Evolutionary conservation across 148 eudicot species (phyloP).

Genomic region (Chenopodium suecicum): DNA sequence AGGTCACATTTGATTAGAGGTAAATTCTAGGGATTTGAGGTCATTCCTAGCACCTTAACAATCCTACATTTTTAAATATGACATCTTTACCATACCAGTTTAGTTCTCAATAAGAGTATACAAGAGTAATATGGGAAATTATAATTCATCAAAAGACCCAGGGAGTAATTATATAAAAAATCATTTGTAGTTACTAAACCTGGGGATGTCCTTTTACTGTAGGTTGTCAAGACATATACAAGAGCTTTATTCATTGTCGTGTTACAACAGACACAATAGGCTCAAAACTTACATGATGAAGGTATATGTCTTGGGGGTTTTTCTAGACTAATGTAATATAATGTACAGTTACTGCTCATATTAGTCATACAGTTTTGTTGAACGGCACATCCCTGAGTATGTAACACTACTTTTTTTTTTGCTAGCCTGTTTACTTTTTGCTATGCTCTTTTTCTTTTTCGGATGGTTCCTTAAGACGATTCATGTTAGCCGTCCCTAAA

Average conservation of each 20-base stretch:
- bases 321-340: background rate
- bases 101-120: background rate
- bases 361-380: background rate
- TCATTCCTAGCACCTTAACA: background rate
- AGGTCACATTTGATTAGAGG: background rate
- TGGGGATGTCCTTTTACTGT: conserved; percentile 10
- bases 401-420: no score
- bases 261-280: conserved; percentile 98
- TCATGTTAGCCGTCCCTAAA: conserved; percentile 8
- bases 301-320: conserved; percentile 31
- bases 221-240: conserved; percentile 84
- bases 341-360: background rate
- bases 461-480: no score
- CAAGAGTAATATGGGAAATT: background rate
- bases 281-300: conserved; percentile 95
- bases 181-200: background rate
- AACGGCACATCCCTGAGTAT: no score
- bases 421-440: no score
- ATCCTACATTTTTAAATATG: background rate
- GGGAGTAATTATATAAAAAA: no score
- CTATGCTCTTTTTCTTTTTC: no score
- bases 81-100: background rate
- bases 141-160: no score
- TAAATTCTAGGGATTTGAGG: background rate
- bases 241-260: conserved; percentile 87